Conservation (phyloP, 176 grass and related monocot species). For the Themeda triandra region DNA sequence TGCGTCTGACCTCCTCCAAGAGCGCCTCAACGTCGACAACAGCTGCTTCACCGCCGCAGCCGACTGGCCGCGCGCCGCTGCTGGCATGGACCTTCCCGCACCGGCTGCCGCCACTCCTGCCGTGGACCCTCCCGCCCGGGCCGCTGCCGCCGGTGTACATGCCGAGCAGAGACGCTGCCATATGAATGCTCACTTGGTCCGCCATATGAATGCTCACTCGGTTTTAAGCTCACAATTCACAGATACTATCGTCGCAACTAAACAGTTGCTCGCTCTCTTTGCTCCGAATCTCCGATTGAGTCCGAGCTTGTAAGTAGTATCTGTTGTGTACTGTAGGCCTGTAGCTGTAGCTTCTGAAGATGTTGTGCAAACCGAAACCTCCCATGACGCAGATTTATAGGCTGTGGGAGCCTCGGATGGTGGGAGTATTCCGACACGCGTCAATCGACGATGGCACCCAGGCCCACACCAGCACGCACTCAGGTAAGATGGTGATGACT, state of each 20-base stretch:
- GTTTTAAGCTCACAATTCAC: too few species aligned
- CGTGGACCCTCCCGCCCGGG: neutral
- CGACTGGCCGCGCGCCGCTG: neutral
- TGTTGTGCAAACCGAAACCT: neutral
- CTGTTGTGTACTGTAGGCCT: too few species aligned
- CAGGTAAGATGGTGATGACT: neutral
- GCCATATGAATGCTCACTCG: neutral
- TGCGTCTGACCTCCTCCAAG: neutral
- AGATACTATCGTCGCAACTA: too few species aligned
- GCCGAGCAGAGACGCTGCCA: neutral
- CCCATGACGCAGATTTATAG: neutral
- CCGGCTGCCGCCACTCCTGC: neutral
- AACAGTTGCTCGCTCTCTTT: too few species aligned
- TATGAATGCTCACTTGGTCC: neutral
- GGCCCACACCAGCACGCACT: too few species aligned
- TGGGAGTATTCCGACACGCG: neutral
- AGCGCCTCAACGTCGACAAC: constrained; percentile 28
- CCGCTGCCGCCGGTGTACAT: neutral
- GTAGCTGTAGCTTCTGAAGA: too few species aligned
- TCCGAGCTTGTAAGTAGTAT: too few species aligned
- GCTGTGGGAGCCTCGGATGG: neutral
- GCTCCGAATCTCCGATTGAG: too few species aligned
- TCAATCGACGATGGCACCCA: neutral
- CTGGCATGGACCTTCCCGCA: neutral
- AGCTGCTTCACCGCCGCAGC: constrained; percentile 10